These are phyloP conservation scores for Kodamaea neixiangensis DNA, from an alignment of 805 yeast species.

Conservation along the genomic window DNA sequence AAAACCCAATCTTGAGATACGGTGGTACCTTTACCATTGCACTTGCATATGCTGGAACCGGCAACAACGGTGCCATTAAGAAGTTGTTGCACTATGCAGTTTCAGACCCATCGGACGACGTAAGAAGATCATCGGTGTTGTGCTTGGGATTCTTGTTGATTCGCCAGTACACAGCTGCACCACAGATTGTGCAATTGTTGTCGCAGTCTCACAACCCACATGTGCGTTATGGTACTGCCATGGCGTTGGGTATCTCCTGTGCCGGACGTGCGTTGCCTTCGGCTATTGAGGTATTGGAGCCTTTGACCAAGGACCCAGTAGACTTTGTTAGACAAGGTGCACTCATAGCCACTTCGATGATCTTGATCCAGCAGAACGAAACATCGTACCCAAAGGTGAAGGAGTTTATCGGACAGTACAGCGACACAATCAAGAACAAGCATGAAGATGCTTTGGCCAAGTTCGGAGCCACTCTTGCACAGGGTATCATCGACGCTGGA, in stretches of 20 bases:
- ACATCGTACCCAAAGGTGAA: conserved; percentile 77
- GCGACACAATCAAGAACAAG: conserved; percentile 77
- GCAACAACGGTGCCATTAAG: conserved; percentile 84
- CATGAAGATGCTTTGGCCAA: conserved; percentile 97
- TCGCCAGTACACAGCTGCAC: conserved; percentile 90
- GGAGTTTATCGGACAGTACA: conserved; percentile 70
- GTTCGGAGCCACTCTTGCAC: conserved; percentile 95
- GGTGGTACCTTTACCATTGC: conserved; percentile 97
- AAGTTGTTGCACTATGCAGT: conserved; percentile 90
- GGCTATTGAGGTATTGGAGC: conserved; percentile 90
- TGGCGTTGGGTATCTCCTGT: conserved; percentile 96
- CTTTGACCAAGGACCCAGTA: conserved; percentile 88
- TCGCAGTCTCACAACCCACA: conserved; percentile 97
- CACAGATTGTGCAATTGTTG: conserved; percentile 89
- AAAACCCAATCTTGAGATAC: conserved; percentile 83
- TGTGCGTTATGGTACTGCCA: conserved; percentile 96
- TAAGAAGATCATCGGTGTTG: conserved; percentile 93
- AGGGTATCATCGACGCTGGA: conserved; percentile 98
- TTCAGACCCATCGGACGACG: conserved; percentile 94
- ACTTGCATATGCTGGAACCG: conserved; percentile 95
- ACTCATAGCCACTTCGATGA: conserved; percentile 86
- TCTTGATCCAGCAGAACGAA: conserved; percentile 85
- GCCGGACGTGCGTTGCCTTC: conserved; percentile 89
- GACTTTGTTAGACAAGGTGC: conserved; percentile 99
- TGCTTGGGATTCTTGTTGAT: conserved; percentile 88